A percentile compares a stretch with the other conserved stretches of the same genome.
These are phyloP conservation scores for Penicillium sumatraense DNA, from an alignment of 2,329 filamentous ascomycete species.

Conservation along the genomic window DNA sequence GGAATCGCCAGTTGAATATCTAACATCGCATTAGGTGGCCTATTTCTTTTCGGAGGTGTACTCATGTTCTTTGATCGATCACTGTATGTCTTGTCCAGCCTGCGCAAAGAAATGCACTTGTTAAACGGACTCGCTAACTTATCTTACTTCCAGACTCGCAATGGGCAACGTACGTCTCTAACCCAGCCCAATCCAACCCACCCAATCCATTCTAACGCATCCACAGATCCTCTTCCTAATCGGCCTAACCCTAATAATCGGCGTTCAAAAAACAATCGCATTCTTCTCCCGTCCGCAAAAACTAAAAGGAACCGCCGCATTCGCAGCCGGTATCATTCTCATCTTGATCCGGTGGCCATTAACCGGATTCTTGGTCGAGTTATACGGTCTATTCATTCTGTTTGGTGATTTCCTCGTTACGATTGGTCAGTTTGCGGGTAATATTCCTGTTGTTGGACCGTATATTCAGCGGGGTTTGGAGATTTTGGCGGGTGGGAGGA, in stretches of 20 bases:
- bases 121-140: neutral
- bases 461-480: conserved; percentile 79
- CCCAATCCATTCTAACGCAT: conserved; percentile 4
- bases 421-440: conserved; percentile 83
- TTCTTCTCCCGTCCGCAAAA: conserved; percentile 97
- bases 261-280: conserved; percentile 82
- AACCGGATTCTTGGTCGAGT: conserved; percentile 84
- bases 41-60: conserved; percentile 93
- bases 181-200: neutral
- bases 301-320: conserved; percentile 86
- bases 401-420: conserved; percentile 97
- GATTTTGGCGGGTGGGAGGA: conserved; percentile 68
- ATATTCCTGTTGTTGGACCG: conserved; percentile 82
- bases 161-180: conserved; percentile 82
- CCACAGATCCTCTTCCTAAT: conserved; percentile 92
- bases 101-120: neutral
- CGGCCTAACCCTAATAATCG: conserved; percentile 94
- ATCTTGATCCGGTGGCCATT: conserved; percentile 92
- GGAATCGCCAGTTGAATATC: neutral
- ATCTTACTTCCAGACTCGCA: conserved; percentile 67
- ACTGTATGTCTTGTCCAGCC: conserved; percentile 65
- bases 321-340: conserved; percentile 78
- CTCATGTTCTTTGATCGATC: conserved; percentile 97
- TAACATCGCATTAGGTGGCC: conserved; percentile 66
- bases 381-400: conserved; percentile 89